Conservation (phyloP, 2,329 filamentous ascomycete species). For the Exophiala phaeomuriformis region DNA sequence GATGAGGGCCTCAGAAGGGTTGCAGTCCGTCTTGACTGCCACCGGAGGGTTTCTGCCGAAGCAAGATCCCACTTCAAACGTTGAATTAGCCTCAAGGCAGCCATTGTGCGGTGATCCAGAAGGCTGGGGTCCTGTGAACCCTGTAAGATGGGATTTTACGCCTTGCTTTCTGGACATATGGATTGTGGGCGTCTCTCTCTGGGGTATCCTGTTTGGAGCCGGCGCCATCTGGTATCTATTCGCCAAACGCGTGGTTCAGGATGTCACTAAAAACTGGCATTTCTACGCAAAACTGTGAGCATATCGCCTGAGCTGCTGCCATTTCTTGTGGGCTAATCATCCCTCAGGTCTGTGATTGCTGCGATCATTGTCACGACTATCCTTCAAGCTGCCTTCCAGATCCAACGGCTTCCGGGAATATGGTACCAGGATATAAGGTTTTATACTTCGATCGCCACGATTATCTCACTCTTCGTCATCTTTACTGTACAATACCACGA, state of each 20-base stretch:
- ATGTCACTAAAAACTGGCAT: slow-evolving; percentile 75
- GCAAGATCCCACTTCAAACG: neutral
- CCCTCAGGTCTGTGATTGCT: slow-evolving; percentile 52
- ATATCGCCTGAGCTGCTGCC: neutral
- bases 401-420: slow-evolving; percentile 58
- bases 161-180: slow-evolving; percentile 95
- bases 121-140: slow-evolving; percentile 92
- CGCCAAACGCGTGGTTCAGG: slow-evolving; percentile 58
- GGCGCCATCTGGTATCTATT: slow-evolving; percentile 74
- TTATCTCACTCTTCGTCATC: slow-evolving; percentile 65
- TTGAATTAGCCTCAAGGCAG: slow-evolving; percentile 39
- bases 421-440: slow-evolving; percentile 81
- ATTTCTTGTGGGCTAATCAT: slow-evolving; percentile 5
- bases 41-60: slow-evolving; percentile 7
- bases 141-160: slow-evolving; percentile 83
- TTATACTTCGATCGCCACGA: slow-evolving; percentile 66
- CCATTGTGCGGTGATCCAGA: slow-evolving; percentile 81
- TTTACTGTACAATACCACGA: slow-evolving; percentile 80
- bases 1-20: slow-evolving; percentile 16
- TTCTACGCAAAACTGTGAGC: slow-evolving; percentile 86
- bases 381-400: slow-evolving; percentile 69
- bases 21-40: slow-evolving; percentile 23
- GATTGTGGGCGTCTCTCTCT: slow-evolving; percentile 68
- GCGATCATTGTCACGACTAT: slow-evolving; percentile 61
- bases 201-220: slow-evolving; percentile 69